Conservation (phyloP, 2,329 filamentous ascomycete species). For the Trichoderma arundinaceum region DNA sequence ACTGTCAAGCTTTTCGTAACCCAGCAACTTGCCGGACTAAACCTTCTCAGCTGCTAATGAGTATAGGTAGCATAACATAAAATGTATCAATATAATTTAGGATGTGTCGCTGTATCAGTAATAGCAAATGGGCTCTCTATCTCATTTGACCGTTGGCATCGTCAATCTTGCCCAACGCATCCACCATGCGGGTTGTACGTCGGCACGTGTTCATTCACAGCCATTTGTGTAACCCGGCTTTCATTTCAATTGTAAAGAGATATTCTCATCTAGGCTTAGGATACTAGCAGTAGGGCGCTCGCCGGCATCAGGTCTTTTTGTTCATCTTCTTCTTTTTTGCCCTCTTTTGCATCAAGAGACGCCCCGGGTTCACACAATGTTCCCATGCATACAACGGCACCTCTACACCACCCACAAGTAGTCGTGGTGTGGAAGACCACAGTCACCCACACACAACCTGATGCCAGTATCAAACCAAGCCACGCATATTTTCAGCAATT, state of each 20-base stretch:
- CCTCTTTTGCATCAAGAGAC: not conserved
- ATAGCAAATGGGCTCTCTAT: not conserved
- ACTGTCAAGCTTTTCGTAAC: not conserved
- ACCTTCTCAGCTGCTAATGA: not conserved
- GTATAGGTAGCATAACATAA: too few relatives aligned
- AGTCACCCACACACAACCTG: conserved; percentile 11
- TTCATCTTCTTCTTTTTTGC: not conserved
- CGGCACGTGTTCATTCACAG: not conserved
- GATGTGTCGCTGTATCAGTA: not conserved
- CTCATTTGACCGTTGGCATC: not conserved
- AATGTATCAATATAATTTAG: not conserved
- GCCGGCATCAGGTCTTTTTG: not conserved
- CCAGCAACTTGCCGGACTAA: not conserved
- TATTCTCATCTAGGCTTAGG: not conserved
- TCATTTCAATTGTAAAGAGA: not conserved
- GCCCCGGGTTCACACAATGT: not conserved
- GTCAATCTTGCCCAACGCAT: not conserved
- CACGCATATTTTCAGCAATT: conserved; percentile 12
- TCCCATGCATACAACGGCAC: conserved; percentile 4
- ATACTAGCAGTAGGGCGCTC: conserved; percentile 11
- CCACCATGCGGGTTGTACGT: not conserved
- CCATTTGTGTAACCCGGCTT: not conserved
- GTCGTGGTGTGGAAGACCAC: conserved; percentile 4
- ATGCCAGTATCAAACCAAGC: conserved; percentile 7
- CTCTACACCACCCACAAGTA: not conserved